A percentile compares a stretch with the other conserved stretches of the same genome.
Conservation (phyloP, 208 protist species). For the Leishmania tarentolae region DNA sequence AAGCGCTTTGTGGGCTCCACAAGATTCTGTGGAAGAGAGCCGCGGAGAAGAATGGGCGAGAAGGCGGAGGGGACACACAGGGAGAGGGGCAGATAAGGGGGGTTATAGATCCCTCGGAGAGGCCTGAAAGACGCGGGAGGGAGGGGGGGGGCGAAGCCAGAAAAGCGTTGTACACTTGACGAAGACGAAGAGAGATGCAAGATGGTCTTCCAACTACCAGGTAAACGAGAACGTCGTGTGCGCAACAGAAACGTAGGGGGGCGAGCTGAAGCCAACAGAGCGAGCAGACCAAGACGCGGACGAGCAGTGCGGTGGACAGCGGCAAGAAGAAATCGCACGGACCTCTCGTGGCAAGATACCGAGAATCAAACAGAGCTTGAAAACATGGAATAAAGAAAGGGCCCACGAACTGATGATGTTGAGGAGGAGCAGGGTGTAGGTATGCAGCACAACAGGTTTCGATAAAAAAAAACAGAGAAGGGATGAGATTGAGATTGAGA, state of each 20-base stretch:
- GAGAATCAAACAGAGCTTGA: background rate
- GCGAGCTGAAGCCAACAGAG: background rate
- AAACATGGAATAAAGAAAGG: background rate
- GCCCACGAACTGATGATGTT: background rate
- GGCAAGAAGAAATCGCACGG: background rate
- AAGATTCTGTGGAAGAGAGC: background rate
- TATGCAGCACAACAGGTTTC: background rate
- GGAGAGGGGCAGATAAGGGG: background rate
- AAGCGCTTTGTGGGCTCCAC: background rate
- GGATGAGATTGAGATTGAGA: background rate
- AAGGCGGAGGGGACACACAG: background rate
- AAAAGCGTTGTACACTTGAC: background rate
- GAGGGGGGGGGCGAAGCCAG: background rate
- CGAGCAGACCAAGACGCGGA: background rate
- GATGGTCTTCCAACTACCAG: background rate
- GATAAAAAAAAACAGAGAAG: background rate
- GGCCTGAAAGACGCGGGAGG: too few species aligned
- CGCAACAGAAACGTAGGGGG: background rate
- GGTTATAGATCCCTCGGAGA: background rate
- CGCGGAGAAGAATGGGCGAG: background rate
- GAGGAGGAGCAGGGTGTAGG: background rate
- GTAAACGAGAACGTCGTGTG: background rate
- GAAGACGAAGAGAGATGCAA: background rate
- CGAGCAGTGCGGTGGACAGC: too few species aligned
- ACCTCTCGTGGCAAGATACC: background rate